A percentile compares a stretch with the other conserved stretches of the same genome.
These are phyloP conservation scores for Macrophomina tecta DNA, from an alignment of 2,329 filamentous ascomycete species.

Conservation along the genomic window DNA sequence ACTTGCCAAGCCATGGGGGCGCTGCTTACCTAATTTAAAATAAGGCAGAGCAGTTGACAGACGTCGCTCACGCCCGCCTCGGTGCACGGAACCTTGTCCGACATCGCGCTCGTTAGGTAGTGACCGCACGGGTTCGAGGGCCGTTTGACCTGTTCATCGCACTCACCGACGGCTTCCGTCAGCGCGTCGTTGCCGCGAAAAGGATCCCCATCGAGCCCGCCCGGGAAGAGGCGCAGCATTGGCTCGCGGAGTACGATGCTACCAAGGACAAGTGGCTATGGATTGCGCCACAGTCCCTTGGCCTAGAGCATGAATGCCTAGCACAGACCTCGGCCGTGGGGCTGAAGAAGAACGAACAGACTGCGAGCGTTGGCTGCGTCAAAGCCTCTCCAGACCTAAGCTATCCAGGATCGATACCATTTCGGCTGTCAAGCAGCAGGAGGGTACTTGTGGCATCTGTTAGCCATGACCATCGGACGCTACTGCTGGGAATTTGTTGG, in stretches of 20 bases:
- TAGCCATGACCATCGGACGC: slow-evolving; percentile 41
- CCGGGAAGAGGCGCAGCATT: background rate
- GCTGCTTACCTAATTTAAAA: too few relatives aligned
- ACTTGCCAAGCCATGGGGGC: too few relatives aligned
- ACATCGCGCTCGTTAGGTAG: background rate
- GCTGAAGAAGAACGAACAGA: background rate
- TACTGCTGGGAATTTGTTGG: slow-evolving; percentile 2
- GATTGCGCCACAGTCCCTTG: background rate
- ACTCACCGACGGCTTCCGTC: slow-evolving; percentile 1
- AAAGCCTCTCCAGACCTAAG: background rate
- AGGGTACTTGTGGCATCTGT: slow-evolving; percentile 48
- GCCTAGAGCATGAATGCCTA: background rate
- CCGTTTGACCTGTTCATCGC: background rate
- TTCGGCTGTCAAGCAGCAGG: slow-evolving; percentile 3
- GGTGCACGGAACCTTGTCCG: background rate
- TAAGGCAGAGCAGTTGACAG: background rate
- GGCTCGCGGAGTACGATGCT: background rate
- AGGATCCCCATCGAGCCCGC: background rate
- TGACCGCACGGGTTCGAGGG: background rate
- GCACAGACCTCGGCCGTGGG: background rate
- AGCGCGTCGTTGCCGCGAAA: background rate
- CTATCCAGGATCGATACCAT: slow-evolving; percentile 11
- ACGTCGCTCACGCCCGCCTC: background rate
- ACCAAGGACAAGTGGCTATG: background rate
- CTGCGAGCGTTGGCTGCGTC: slow-evolving; percentile 3